phyloP scores from a whole-genome alignment of 768 basidiomycete species.

The Boletus speciosus region DNA sequence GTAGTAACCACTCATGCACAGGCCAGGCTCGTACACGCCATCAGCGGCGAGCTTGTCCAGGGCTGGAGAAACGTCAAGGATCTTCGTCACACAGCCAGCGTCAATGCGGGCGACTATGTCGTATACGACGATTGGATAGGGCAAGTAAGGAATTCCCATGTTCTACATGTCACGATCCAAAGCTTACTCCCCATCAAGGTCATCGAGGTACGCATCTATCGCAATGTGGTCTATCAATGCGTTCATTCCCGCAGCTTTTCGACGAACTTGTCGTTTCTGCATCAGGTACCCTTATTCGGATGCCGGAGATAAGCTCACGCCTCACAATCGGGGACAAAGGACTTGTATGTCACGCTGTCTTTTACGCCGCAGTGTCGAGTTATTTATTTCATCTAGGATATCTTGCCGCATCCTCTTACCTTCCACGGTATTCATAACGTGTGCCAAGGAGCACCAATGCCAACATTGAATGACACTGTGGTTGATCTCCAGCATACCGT shows the following conservation, averaged over 20 bases:
- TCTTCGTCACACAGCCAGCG: conserved; percentile 52
- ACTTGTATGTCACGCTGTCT: conserved; percentile 42
- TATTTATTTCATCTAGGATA: conserved; percentile 45
- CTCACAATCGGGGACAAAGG: conserved; percentile 75
- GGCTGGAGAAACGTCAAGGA: conserved; percentile 64
- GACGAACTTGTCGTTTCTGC: conserved; percentile 77
- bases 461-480: conserved; percentile 55
- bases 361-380: not conserved
- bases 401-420: conserved; percentile 53
- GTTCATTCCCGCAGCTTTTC: conserved; percentile 54
- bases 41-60: conserved; percentile 55
- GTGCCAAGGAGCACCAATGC: conserved; percentile 42
- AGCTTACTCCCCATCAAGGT: conserved; percentile 42
- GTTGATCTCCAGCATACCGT: conserved; percentile 72
- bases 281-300: conserved; percentile 60
- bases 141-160: conserved; percentile 52
- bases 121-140: conserved; percentile 85
- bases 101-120: conserved; percentile 81
- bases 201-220: conserved; percentile 58
- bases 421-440: conserved; percentile 46
- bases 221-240: not conserved
- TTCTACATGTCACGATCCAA: conserved; percentile 3
- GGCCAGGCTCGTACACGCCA: conserved; percentile 71
- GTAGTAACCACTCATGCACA: conserved; percentile 61
- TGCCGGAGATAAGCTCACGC: conserved; percentile 76